Evolutionary conservation across 1,139 yeast species (phyloP), one percentile per base, ranked within the genome.

Genomic region (Suhomyces panamericanus): DNA sequence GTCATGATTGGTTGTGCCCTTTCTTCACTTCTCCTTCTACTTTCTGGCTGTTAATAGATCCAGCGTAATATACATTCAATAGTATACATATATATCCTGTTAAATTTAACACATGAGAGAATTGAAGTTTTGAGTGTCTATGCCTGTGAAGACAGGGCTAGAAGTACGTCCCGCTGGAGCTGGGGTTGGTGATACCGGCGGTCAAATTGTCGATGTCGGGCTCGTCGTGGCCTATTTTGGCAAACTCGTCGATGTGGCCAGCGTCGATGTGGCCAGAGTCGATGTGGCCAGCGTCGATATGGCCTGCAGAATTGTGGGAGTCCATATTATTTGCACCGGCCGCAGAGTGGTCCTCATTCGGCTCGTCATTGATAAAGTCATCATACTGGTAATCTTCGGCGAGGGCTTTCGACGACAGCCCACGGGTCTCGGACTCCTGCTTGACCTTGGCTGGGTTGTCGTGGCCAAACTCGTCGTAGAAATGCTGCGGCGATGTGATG

Each of bases 121-220:
- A 42, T 32, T 42, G 44, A 42, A 42, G 32, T 27, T 36, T 41
- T 36, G 22, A 22, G 34, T 29, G 27, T 34, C 36, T 34, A 34
- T 34, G 35, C 26, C n/a, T n/a, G n/a, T n/a, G n/a, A n/a, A n/a
- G n/a, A n/a, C n/a, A n/a, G n/a, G n/a, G n/a, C 32, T 44, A 57
- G 38, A 54, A 56, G 43, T 53, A 58, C 9, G 48, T 50, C 9
- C 49, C 52, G 34, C 52, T 51, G 22, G 54, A 39, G 22, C 59
- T 57, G 48, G 56, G 55, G 33, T 51, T 51, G 8, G 66, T 50
- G 24, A 68, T 67, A 14, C 66, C 72, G 9, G 69, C 66, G 5
- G 71, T 53, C 44, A 68, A 56, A 7, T 64, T 56, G 41, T 65
- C 73, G 22, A 68, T 67, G 44, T 66, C 71, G 3, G 63, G 58